Base-by-base conservation (phyloP, 148 eudicot genomes). In the Heliosperma pusillum region DNA sequence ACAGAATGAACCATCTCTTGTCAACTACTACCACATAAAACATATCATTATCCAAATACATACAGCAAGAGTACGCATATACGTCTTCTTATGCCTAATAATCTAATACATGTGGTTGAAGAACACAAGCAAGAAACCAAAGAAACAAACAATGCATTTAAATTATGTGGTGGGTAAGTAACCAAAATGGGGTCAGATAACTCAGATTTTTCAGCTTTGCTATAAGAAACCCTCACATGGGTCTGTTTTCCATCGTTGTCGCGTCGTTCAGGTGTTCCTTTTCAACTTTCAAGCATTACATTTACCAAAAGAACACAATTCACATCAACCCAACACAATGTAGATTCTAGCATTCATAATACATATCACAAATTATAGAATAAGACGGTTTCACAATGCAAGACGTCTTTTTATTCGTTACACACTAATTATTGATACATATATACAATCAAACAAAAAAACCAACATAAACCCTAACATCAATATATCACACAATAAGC, bases 211-310 rank as follows among this genome's bases (percentile, higher is more conserved):
- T 72, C 45, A 72, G 36, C 16, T 16, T 40, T 78, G 26, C 64
- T 5, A 52, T 44, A 10, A 78, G 12, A 73, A 63, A 66, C 66
- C 17, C 72, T 72, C 58, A 78, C 63, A 71, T 71, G 75, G 79
- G 63, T 53, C 72, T 66, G 56, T 78, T 65, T 53, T 25, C 62
- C 3, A 27, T 63, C 70, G 2, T 20, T 47, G 10, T 60, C 57
- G 25, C 66, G 29, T n/a, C 42, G 19, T 58, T 58, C 62, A 58
- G 3, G 9, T 58, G 62, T 58, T 10, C 25, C 24, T 58, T n/a
- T n/a, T n/a, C n/a, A 20, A 58, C n/a, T n/a, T n/a, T 58, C 62
- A 20, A 58, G 20, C 62, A 21, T 17, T 58, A 20, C 10, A 6
- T 36, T 36, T 10, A 36, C 42, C 27, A 58, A 19, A 22, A n/a